Evolutionary conservation across 2,329 filamentous ascomycete species (phyloP), one percentile per base, ranked within the genome.

Genomic region (Fusarium sp.): DNA sequence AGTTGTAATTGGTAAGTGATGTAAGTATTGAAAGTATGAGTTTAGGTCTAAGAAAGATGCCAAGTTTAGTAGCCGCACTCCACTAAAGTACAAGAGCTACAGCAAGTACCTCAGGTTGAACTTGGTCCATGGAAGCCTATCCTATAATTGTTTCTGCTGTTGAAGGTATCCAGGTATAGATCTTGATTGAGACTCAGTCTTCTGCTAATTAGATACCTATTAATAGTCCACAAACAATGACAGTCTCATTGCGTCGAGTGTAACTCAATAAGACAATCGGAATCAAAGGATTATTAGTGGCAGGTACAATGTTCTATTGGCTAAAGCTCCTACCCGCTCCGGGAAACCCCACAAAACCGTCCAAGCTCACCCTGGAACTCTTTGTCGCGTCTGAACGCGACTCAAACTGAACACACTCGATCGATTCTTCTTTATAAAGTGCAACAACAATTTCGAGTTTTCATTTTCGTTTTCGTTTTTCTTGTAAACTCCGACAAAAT

Each of bases 331-430:
- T 57, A 68, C 73, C 68, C 62, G 68, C 61, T 27, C 30, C 43
- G 43, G 28, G 49, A 40, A 47, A 55, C 64, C 14, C 58, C 63
- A 66, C 51, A 64, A 58, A 68, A 65, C 53, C 62, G 37, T 45
- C 59, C 56, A 40, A 55, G 63, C 69, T 50, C 49, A 53, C 18
- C 41, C 63, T 58, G 14, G 27, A 45, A 30, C 47, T 55, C 23
- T 53, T 53, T 40, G 63, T 58, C 69, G 69, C 69, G 69, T 72
- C 57, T 67, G 16, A 53, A 67, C 69, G 69, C 69, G 69, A 67
- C 69, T 67, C 69, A 59, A 54, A 58, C 55, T 21, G 46, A 69
- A 53, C 42, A 65, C 55, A 42, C 49, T 53, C 34, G 16, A 21
- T 66, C 37, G 25, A 65, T 27, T 50, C 51, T 25, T 41, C 21